A percentile compares a stretch with the other conserved stretches of the same genome.
Conservation (phyloP, 495 filamentous ascomycete genomes). For the Evernia prunastri region DNA sequence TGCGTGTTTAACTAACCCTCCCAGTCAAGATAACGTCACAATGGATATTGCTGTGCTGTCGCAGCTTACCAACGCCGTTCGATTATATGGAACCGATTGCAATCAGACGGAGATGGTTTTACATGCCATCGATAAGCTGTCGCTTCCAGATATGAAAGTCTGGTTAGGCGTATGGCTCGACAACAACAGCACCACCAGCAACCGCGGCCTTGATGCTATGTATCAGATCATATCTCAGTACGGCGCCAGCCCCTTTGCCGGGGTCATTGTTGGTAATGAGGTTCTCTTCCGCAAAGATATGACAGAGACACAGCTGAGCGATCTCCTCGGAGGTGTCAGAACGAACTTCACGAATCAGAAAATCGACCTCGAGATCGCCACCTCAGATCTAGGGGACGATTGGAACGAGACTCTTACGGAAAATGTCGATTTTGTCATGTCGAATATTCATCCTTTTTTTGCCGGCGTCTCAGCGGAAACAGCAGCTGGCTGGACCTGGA, state of each 20-base stretch:
- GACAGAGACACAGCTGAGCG: slow-evolving; percentile 56
- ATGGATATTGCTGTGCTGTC: slow-evolving; percentile 86
- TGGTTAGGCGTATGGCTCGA: slow-evolving; percentile 97
- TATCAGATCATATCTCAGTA: slow-evolving; percentile 70
- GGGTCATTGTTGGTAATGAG: slow-evolving; percentile 91
- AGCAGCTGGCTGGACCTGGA: slow-evolving; percentile 76
- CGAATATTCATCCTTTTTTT: slow-evolving; percentile 97
- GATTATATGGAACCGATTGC: slow-evolving; percentile 94
- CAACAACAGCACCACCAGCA: slow-evolving; percentile 73
- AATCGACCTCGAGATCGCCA: slow-evolving; percentile 72
- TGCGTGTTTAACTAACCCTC: slow-evolving; percentile 67
- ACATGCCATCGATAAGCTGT: slow-evolving; percentile 68
- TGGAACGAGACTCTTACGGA: slow-evolving; percentile 65
- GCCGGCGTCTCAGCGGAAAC: slow-evolving; percentile 61
- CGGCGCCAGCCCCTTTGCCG: slow-evolving; percentile 61
- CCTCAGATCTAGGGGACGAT: slow-evolving; percentile 82
- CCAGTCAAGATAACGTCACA: slow-evolving; percentile 90
- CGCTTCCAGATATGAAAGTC: slow-evolving; percentile 72
- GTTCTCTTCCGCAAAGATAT: slow-evolving; percentile 77
- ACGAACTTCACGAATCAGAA: slow-evolving; percentile 59
- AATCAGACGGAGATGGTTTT: slow-evolving; percentile 96
- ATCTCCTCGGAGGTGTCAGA: slow-evolving; percentile 60
- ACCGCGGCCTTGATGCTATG: slow-evolving; percentile 72
- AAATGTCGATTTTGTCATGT: slow-evolving; percentile 83
- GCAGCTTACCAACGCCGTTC: slow-evolving; percentile 81